Evolutionary conservation across 768 basidiomycete genomes (phyloP).

Genomic region (Lactarius indigo): DNA sequence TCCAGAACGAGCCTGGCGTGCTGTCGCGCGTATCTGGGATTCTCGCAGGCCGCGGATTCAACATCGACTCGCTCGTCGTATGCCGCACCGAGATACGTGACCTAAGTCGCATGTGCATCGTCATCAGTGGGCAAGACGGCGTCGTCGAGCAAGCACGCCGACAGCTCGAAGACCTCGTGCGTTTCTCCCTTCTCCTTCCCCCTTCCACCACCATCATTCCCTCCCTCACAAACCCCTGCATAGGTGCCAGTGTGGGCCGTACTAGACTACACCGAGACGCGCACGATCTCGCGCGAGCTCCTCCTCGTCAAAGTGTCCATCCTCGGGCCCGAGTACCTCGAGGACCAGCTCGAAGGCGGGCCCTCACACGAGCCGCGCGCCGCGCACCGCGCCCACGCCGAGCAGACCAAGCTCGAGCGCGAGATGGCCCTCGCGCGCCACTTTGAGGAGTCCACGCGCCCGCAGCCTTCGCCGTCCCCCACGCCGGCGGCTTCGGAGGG

Average conservation of each 20-base stretch:
- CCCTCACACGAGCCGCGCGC: constrained; percentile 75
- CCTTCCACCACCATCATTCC: not conserved
- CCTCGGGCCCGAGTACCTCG: constrained; percentile 94
- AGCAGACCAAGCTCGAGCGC: constrained; percentile 56
- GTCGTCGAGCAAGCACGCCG: constrained; percentile 96
- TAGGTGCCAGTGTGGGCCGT: constrained; percentile 99
- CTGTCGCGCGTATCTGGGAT: constrained; percentile 97
- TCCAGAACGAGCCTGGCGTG: constrained; percentile 99
- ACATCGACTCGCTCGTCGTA: constrained; percentile 97
- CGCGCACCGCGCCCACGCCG: constrained; percentile 23
- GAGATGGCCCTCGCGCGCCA: constrained; percentile 72
- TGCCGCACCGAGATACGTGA: constrained; percentile 97
- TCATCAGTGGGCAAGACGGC: constrained; percentile 93
- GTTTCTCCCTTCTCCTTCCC: constrained; percentile 37
- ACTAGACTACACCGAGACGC: constrained; percentile 93
- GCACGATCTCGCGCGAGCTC: constrained; percentile 87
- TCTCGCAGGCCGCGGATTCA: constrained; percentile 95
- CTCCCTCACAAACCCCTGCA: not conserved
- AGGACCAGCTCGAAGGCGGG: constrained; percentile 83
- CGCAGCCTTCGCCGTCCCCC: constrained; percentile 8
- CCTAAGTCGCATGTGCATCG: constrained; percentile 96
- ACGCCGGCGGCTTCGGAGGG: too few species aligned
- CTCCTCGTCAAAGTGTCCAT: constrained; percentile 96
- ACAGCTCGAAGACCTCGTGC: constrained; percentile 92
- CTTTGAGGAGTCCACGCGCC: constrained; percentile 61